Conservation (phyloP, 148 eudicot genomes). For the Persicaria tinctoria region DNA sequence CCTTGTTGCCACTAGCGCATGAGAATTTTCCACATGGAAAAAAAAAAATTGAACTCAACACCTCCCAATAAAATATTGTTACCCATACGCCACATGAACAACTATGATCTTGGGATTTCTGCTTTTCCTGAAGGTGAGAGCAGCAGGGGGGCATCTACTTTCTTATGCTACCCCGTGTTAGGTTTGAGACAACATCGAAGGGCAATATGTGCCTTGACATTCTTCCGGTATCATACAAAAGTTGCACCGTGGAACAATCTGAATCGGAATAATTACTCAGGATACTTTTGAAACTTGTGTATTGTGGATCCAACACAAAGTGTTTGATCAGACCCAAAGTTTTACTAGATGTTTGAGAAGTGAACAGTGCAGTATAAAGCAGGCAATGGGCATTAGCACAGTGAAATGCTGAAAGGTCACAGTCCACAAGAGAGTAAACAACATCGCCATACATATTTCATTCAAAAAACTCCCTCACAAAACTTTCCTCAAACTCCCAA, state of each 20-base stretch:
- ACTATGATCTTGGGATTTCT: slow-evolving; percentile 51
- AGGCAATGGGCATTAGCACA: neutral
- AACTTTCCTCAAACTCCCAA: slow-evolving; percentile 1
- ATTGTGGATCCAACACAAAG: too few relatives aligned
- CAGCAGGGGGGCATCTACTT: slow-evolving; percentile 52
- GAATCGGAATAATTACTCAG: neutral
- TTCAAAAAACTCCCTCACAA: neutral
- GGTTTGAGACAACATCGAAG: slow-evolving; percentile 49
- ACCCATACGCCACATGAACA: slow-evolving; percentile 32
- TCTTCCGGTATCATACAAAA: slow-evolving; percentile 38
- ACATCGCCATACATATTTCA: neutral
- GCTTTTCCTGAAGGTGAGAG: slow-evolving; percentile 69
- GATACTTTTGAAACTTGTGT: too few relatives aligned
- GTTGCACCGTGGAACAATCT: neutral
- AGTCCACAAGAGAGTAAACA: neutral
- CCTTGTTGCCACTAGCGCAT: too few relatives aligned
- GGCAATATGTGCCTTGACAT: slow-evolving; percentile 63
- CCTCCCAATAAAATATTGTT: too few relatives aligned
- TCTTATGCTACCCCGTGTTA: slow-evolving; percentile 60
- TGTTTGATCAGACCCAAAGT: neutral
- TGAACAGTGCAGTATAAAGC: neutral
- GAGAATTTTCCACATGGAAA: too few relatives aligned
- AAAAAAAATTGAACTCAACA: too few relatives aligned
- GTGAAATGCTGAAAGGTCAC: neutral
- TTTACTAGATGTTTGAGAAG: neutral